Evolutionary conservation across 1,284 basidiomycete species (phyloP).

Genomic region (Leccinum pseudoinsigne): DNA sequence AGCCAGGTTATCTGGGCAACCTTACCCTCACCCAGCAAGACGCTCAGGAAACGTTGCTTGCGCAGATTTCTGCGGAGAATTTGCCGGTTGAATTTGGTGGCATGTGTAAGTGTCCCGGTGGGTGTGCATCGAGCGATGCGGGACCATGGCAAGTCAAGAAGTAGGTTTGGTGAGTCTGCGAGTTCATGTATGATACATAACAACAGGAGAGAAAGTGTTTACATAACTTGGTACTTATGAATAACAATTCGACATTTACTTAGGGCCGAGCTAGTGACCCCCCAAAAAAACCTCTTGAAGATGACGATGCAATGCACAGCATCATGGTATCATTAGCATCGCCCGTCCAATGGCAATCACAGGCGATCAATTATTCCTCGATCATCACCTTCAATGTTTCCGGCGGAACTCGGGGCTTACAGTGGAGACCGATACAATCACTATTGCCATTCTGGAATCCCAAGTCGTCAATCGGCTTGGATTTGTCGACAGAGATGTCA

Average conservation of each 20-base stretch:
- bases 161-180: neutral
- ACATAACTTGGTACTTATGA: too few species aligned
- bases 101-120: neutral
- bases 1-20: too few species aligned
- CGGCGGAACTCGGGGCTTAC: neutral
- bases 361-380: neutral
- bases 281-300: too few species aligned
- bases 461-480: neutral
- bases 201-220: too few species aligned
- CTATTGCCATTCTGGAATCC: neutral
- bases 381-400: neutral
- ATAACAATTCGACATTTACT: too few species aligned
- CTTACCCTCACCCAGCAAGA: too few species aligned
- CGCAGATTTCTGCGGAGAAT: neutral
- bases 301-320: too few species aligned
- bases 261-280: too few species aligned
- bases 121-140: neutral
- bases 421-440: neutral
- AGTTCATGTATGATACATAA: too few species aligned
- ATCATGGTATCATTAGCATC: too few species aligned
- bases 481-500: neutral
- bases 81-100: neutral
- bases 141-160: neutral
- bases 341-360: neutral
- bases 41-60: neutral